Percentiles rank a stretch among this genome's conserved stretches.
These are phyloP conservation scores for Colletotrichum sp. DNA, from an alignment of 2,329 filamentous ascomycete species.

Conservation along the genomic window DNA sequence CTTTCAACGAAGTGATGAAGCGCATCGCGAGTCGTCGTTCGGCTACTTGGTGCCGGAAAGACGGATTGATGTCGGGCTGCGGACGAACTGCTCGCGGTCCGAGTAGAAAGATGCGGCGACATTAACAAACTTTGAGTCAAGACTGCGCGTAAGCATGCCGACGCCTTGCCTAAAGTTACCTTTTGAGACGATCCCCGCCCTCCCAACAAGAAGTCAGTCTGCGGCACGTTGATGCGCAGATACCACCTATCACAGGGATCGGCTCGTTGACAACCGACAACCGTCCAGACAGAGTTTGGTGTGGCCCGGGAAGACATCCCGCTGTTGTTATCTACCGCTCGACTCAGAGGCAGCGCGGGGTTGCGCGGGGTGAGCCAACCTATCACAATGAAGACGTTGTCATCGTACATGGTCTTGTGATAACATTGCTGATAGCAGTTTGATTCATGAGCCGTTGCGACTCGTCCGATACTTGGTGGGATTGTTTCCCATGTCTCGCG, in stretches of 20 bases:
- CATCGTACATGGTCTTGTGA: conserved; percentile 1
- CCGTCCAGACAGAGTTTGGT: background rate
- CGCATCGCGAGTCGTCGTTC: background rate
- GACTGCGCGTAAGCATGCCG: background rate
- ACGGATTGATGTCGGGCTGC: background rate
- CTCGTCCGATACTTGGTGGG: background rate
- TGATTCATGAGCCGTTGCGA: background rate
- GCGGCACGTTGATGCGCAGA: background rate
- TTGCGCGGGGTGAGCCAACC: background rate
- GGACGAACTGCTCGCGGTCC: background rate
- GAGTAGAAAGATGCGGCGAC: background rate
- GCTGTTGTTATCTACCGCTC: background rate
- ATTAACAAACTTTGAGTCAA: background rate
- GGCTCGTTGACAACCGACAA: background rate
- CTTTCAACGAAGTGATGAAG: background rate
- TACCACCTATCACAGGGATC: background rate
- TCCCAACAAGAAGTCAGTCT: background rate
- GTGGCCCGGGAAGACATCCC: background rate
- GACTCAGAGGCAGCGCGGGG: background rate
- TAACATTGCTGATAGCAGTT: background rate
- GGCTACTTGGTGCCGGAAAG: background rate
- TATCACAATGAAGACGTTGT: conserved; percentile 2
- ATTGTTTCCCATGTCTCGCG: background rate
- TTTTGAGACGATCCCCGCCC: background rate
- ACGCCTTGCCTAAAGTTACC: background rate